Evolutionary conservation across 805 yeast genomes (phyloP), one percentile per base, ranked within the genome.

Genomic region (Suhomyces sp.): DNA sequence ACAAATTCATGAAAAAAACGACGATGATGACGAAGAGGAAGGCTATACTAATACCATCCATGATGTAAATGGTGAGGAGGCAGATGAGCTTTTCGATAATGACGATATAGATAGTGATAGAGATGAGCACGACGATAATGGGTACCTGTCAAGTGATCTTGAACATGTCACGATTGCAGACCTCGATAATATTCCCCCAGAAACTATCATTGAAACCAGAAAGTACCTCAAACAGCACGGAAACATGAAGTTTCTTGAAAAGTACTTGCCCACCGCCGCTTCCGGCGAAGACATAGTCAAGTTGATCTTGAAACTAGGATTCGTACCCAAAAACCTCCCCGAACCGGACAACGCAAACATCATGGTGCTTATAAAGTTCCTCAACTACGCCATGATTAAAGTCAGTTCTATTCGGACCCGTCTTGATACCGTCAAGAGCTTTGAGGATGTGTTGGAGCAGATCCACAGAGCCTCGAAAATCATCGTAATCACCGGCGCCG

Each of bases 251-350:
- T 90, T 90, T 60, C 65, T 90, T 44, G 82, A 82, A 52, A 73
- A 75, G 47, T 87, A 81, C 56, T 66, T 89, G 17, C 88, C 92
- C 2, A 77, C 78, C 2, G 79, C 80, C 4, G 85, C 90, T 23
- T 74, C 80, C 22, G 76, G 83, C 4, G 77, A 81, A 13, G 86
- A 86, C 58, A 74, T 88, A 4, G 64, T 84, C 29, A 73, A 72
- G 46, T 70, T 88, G 47, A 80, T 87, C 9, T 74, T 82, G 47
- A 70, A 86, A 40, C 65, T 91, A 23, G 97, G 97, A 1, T 90
- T 81, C 61, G 55, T 65, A 57, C 65, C 77, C 51, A 63, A 55
- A n/a, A 66, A 66, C 41, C 54, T 69, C 5, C 61, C 72, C 53
- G 57, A 66, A 46, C 58, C 50, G 49, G 80, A 78, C 53, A 80